Percentiles rank a stretch among this genome's conserved stretches.
Conservation (phyloP, 2,329 filamentous ascomycete genomes). For the Nigrospora oryzae region DNA sequence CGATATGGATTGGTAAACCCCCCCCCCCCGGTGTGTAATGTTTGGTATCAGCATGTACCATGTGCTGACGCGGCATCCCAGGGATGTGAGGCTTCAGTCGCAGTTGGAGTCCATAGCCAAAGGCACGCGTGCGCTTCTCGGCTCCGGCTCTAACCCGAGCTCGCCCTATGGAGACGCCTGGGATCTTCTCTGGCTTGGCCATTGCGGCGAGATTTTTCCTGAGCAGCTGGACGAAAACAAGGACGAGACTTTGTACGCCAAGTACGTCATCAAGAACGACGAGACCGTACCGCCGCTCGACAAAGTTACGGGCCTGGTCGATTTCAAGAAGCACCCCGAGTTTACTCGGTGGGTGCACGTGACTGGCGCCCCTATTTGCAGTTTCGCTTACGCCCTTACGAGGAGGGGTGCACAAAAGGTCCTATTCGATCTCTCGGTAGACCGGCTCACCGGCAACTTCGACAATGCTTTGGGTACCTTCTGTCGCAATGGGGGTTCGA, state of each 20-base stretch:
- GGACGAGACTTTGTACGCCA: constrained; percentile 3
- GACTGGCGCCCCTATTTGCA: constrained; percentile 7
- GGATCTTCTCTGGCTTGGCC: constrained; percentile 29
- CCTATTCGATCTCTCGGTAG: constrained; percentile 6
- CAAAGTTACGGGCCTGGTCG: constrained; percentile 4
- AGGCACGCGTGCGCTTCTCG: constrained; percentile 18
- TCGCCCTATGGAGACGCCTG: constrained; percentile 17
- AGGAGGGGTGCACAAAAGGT: constrained; percentile 7
- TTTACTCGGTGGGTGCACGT: constrained; percentile 8
- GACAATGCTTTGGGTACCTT: constrained; percentile 7
- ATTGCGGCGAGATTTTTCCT: constrained; percentile 20
- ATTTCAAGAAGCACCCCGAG: constrained; percentile 2
- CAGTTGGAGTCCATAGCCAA: constrained; percentile 21
- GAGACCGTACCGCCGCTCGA: constrained; percentile 5
- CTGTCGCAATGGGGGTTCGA: constrained; percentile 5
- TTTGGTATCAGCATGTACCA: neutral
- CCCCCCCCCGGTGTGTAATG: neutral
- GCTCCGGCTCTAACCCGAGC: neutral
- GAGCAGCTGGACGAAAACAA: constrained; percentile 6
- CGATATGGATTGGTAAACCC: constrained; percentile 24
- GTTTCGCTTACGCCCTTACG: constrained; percentile 5
- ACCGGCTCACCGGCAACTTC: constrained; percentile 5
- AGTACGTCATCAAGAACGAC: constrained; percentile 6
- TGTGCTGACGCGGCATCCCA: neutral
- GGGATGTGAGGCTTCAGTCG: constrained; percentile 24